phyloP scores from a whole-genome alignment of 305 asterid genomes.

The Fraxinus xanthoxyloides region DNA sequence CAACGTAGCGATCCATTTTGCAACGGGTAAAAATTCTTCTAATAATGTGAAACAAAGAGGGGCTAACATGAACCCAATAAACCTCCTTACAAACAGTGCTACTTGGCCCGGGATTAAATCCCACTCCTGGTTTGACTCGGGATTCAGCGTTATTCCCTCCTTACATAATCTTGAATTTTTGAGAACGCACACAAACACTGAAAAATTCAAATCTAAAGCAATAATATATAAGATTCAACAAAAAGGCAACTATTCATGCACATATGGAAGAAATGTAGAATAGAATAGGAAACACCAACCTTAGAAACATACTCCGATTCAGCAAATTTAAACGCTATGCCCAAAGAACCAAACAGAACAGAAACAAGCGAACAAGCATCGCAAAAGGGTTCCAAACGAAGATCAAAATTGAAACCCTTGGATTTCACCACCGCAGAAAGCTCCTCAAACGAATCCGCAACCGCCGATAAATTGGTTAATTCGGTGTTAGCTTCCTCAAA shows the following conservation, averaged over 20 bases:
- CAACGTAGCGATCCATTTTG: too few relatives aligned
- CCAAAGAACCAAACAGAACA: constrained; percentile 79
- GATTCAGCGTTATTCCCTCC: not conserved
- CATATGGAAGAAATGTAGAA: not conserved
- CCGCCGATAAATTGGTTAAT: constrained; percentile 58
- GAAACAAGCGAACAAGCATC: constrained; percentile 88
- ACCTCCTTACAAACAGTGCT: too few relatives aligned
- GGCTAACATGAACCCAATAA: too few relatives aligned
- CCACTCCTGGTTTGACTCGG: too few relatives aligned
- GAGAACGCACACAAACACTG: too few relatives aligned
- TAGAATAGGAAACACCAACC: constrained; percentile 38
- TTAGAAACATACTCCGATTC: constrained; percentile 79
- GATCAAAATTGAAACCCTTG: constrained; percentile 43
- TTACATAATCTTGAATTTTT: not conserved
- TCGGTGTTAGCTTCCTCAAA: constrained; percentile 36
- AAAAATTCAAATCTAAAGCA: too few relatives aligned
- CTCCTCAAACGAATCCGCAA: constrained; percentile 84
- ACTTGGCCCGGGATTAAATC: too few relatives aligned
- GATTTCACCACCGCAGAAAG: constrained; percentile 52
- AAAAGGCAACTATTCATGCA: not conserved
- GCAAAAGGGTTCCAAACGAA: constrained; percentile 75
- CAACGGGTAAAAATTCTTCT: too few relatives aligned
- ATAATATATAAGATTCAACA: not conserved
- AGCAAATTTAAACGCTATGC: constrained; percentile 89
- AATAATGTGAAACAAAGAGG: too few relatives aligned